Percentiles rank a stretch among this genome's conserved stretches.
phyloP scores from a whole-genome alignment of 768 basidiomycete species.

The Hygrocybe punicea region DNA sequence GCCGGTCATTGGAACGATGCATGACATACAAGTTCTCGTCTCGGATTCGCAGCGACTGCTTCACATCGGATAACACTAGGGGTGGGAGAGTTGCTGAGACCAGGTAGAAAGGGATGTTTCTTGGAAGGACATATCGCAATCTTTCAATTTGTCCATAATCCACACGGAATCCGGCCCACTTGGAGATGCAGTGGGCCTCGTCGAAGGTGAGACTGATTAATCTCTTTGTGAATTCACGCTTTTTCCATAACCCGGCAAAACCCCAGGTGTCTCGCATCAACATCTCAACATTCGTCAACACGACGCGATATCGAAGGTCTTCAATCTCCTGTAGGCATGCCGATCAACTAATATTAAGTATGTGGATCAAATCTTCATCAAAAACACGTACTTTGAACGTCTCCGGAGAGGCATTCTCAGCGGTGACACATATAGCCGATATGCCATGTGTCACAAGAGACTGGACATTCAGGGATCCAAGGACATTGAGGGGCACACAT shows the following conservation, averaged over 20 bases:
- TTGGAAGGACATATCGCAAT: background rate
- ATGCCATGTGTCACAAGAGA: conserved; percentile 10
- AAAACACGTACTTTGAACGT: conserved; percentile 16
- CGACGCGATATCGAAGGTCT: conserved; percentile 13
- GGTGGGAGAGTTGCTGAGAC: background rate
- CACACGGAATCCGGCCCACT: conserved; percentile 33
- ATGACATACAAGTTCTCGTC: conserved; percentile 13
- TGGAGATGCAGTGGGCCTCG: conserved; percentile 35
- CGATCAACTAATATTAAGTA: too few species aligned
- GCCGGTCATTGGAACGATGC: conserved; percentile 14
- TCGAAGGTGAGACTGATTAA: conserved; percentile 33
- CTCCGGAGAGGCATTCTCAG: conserved; percentile 10
- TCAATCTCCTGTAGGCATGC: conserved; percentile 22
- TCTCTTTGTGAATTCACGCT: conserved; percentile 16
- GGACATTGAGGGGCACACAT: background rate
- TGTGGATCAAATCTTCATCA: background rate
- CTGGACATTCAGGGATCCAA: background rate
- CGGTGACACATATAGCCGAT: conserved; percentile 14
- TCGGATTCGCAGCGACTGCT: background rate
- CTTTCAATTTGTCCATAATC: conserved; percentile 26
- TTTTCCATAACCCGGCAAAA: conserved; percentile 13
- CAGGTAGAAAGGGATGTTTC: background rate
- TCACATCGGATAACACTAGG: background rate
- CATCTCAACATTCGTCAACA: conserved; percentile 25
- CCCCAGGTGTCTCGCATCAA: conserved; percentile 13